Conservation (phyloP, 2,329 filamentous ascomycete genomes). For the Alternaria arbusti region DNA sequence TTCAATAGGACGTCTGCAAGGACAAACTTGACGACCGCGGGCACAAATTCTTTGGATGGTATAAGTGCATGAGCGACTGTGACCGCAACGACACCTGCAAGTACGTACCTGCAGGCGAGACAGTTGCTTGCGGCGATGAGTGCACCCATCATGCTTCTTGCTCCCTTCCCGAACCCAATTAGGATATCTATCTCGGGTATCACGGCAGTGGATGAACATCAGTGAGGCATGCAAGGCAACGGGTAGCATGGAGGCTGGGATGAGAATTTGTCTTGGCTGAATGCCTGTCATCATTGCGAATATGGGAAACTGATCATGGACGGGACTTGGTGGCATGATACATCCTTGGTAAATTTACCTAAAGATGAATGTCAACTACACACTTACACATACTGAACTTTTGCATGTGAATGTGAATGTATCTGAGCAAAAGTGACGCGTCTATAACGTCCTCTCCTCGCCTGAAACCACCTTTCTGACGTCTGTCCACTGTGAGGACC, state of each 20-base stretch:
- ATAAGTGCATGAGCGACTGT: background rate
- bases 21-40: background rate
- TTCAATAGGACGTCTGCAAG: background rate
- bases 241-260: background rate
- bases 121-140: background rate
- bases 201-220: background rate
- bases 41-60: too few relatives aligned
- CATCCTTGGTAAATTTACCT: background rate
- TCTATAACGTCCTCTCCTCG: background rate
- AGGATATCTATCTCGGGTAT: background rate
- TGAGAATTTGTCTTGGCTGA: background rate
- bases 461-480: background rate
- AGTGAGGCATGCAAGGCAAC: background rate
- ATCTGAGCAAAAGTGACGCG: background rate
- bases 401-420: background rate
- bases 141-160: too few relatives aligned
- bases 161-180: too few relatives aligned
- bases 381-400: background rate
- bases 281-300: background rate
- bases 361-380: background rate
- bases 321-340: background rate
- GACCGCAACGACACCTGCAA: background rate
- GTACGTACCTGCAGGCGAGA: background rate
- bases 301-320: background rate
- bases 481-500: background rate